phyloP scores from a whole-genome alignment of 768 basidiomycete genomes.

The Terana coerulea region DNA sequence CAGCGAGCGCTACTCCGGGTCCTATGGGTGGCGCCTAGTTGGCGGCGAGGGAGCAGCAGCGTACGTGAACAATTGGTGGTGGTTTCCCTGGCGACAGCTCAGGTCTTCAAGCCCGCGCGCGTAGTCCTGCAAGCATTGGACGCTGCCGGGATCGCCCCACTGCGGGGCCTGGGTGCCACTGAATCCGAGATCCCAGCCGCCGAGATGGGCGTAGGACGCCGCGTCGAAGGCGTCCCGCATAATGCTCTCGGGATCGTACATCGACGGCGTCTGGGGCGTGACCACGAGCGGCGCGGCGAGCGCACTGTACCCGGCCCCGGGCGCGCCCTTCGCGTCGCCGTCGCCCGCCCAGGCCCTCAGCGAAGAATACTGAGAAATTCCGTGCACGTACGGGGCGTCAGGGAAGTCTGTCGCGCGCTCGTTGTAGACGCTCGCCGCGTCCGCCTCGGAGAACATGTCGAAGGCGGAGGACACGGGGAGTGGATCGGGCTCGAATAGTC shows the following conservation, averaged over 20 bases:
- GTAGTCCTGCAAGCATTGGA: constrained; percentile 13
- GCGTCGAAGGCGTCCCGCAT: constrained; percentile 25
- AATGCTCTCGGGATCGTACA: constrained; percentile 16
- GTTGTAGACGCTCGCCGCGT: not conserved
- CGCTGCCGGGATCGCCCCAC: constrained; percentile 1
- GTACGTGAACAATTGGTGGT: constrained; percentile 11
- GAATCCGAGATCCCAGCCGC: constrained; percentile 12
- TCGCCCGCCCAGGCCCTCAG: constrained; percentile 27
- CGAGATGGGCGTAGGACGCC: constrained; percentile 17
- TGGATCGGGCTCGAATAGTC: constrained; percentile 11
- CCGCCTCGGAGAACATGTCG: constrained; percentile 4
- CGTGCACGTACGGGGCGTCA: constrained; percentile 2
- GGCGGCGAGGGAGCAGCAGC: not conserved
- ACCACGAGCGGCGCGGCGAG: constrained; percentile 11
- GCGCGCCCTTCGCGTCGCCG: not conserved
- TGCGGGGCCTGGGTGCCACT: constrained; percentile 6
- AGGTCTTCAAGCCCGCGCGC: constrained; percentile 11
- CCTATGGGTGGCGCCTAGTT: not conserved
- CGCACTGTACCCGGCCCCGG: constrained; percentile 1
- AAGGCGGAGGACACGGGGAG: constrained; percentile 9
- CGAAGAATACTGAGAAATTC: constrained; percentile 23
- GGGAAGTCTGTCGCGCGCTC: not conserved
- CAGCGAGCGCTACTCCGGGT: not conserved
- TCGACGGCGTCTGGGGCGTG: constrained; percentile 14
- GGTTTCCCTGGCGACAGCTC: constrained; percentile 19